phyloP scores from a whole-genome alignment of 2,329 filamentous ascomycete genomes.

The Corinectria fuckeliana region DNA sequence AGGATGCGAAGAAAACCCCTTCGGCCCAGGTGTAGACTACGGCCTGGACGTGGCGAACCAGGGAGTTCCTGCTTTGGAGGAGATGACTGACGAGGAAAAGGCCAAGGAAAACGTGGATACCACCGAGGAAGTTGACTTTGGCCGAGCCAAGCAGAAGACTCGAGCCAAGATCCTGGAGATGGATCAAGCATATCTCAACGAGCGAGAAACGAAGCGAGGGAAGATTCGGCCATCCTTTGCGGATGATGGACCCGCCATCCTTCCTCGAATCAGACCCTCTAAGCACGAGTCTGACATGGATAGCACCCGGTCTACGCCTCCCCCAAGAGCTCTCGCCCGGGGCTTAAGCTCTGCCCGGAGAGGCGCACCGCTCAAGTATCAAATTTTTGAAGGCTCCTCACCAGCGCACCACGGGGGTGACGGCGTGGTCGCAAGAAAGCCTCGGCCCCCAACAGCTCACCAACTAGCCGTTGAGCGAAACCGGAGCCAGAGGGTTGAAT shows the following conservation, averaged over 20 bases:
- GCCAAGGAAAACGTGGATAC: conserved; percentile 77
- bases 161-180: conserved; percentile 76
- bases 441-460: conserved; percentile 79
- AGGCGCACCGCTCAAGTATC: conserved; percentile 62
- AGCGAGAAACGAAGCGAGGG: conserved; percentile 65
- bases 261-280: conserved; percentile 68
- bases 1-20: conserved; percentile 88
- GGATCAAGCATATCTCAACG: conserved; percentile 72
- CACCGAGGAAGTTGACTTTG: conserved; percentile 71
- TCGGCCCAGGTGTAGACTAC: conserved; percentile 75
- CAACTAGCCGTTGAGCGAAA: conserved; percentile 83
- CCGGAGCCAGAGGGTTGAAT: conserved; percentile 79
- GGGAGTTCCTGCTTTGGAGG: conserved; percentile 70
- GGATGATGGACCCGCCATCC: conserved; percentile 63
- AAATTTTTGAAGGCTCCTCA: conserved; percentile 66
- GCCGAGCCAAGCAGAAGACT: conserved; percentile 75
- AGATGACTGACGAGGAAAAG: conserved; percentile 70
- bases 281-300: conserved; percentile 62
- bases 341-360: conserved; percentile 44
- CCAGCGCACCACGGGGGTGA: conserved; percentile 63
- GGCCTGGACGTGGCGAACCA: conserved; percentile 69
- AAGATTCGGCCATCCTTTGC: conserved; percentile 48
- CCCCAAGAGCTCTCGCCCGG: conserved; percentile 43
- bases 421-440: conserved; percentile 65
- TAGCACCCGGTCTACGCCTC: conserved; percentile 53